These are phyloP conservation scores for Xylaria sp. DNA, from an alignment of 2,329 filamentous ascomycete species.

Conservation along the genomic window DNA sequence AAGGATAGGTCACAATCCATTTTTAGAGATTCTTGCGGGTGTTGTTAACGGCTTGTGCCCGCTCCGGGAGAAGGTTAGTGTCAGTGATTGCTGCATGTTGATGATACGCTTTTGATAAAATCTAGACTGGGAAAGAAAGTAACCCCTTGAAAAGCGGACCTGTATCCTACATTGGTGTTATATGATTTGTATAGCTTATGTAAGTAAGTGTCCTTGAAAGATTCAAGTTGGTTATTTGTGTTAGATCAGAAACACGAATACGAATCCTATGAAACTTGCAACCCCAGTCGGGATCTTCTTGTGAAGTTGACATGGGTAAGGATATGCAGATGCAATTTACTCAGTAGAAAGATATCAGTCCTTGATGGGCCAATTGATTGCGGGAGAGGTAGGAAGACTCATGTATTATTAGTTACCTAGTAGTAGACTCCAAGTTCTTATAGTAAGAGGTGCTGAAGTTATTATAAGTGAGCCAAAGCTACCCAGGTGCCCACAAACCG, in stretches of 20 bases:
- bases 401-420: not conserved
- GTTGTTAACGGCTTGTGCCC: slow-evolving; percentile 13
- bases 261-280: too few species aligned
- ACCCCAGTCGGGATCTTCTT: too few species aligned
- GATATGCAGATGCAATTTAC: not conserved
- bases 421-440: not conserved
- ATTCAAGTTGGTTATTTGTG: not conserved
- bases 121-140: not conserved
- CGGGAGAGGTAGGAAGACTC: not conserved
- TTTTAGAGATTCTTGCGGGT: not conserved
- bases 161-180: not conserved
- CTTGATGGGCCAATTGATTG: not conserved
- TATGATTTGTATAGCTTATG: not conserved
- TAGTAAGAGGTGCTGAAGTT: too few species aligned
- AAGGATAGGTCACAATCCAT: not conserved
- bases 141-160: not conserved
- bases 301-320: not conserved
- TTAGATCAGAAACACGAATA: not conserved
- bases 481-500: not conserved
- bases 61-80: not conserved
- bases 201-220: not conserved
- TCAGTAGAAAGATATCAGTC: not conserved
- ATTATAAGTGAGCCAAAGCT: too few species aligned
- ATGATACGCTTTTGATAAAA: not conserved
- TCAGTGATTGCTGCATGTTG: not conserved